These are phyloP conservation scores for Daldinia concentrica DNA, from an alignment of 495 filamentous ascomycete genomes.

Conservation along the genomic window DNA sequence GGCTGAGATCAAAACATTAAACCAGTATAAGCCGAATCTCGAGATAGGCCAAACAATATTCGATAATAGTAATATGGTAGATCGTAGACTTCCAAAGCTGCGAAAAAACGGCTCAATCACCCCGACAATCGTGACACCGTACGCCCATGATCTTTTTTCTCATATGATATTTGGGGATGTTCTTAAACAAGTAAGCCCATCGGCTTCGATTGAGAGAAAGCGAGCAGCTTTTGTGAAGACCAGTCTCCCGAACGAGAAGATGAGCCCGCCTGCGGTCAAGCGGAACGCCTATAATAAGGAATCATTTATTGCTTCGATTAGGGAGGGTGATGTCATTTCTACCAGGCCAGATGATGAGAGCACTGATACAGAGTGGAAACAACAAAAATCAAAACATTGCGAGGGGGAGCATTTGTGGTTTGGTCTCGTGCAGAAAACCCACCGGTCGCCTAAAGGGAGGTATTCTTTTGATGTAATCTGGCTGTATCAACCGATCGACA, in stretches of 20 bases:
- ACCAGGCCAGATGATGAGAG: conserved; percentile 50
- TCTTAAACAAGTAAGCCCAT: conserved; percentile 45
- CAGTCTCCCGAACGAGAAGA: conserved; percentile 10
- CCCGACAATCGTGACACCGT: conserved; percentile 73
- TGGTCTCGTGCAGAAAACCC: conserved; percentile 69
- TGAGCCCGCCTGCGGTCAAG: conserved; percentile 17
- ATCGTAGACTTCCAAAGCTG: background rate
- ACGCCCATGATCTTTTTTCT: conserved; percentile 69
- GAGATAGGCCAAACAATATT: background rate
- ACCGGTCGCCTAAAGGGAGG: conserved; percentile 46
- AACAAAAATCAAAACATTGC: conserved; percentile 48
- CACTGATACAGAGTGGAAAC: conserved; percentile 64
- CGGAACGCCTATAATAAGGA: conserved; percentile 10
- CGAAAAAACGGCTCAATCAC: conserved; percentile 25
- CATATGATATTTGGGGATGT: conserved; percentile 66
- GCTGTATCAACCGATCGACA: conserved; percentile 75
- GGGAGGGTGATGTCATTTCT: conserved; percentile 54
- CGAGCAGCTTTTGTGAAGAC: conserved; percentile 22
- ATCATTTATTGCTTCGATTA: conserved; percentile 41
- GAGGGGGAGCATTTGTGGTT: conserved; percentile 64
- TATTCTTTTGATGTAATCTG: conserved; percentile 69
- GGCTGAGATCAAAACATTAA: conserved; percentile 26
- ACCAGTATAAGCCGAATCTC: conserved; percentile 35
- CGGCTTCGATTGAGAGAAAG: conserved; percentile 11
- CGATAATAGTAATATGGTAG: background rate